Percentiles rank a stretch among this genome's conserved stretches.
Evolutionary conservation across 208 protist species (phyloP).

Genomic region (Sergeia podlipaevii): DNA sequence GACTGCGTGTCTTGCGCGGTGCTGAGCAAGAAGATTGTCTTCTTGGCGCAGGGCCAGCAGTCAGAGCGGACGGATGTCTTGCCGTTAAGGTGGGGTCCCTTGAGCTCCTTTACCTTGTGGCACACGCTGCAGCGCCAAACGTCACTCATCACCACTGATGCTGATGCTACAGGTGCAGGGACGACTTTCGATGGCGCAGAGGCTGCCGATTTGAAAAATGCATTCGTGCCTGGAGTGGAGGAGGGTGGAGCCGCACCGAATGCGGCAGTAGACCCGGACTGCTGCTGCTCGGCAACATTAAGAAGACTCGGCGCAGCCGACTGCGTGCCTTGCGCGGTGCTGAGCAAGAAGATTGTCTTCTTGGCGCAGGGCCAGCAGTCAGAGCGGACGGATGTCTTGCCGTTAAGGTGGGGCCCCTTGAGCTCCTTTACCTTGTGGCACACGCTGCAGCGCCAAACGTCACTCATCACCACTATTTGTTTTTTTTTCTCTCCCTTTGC

Average conservation of each 20-base stretch:
- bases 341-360: constrained; percentile 25
- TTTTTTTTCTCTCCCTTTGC: too few species aligned
- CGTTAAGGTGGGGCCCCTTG: constrained; percentile 28
- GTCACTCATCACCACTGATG: too few species aligned
- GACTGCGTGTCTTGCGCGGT: neutral
- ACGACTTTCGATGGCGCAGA: too few species aligned
- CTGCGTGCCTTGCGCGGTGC: too few species aligned
- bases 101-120: constrained; percentile 43
- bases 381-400: constrained; percentile 29
- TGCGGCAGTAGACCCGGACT: too few species aligned
- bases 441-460: constrained; percentile 19
- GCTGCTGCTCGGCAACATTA: too few species aligned
- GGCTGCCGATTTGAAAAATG: too few species aligned
- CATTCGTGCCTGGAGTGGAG: too few species aligned
- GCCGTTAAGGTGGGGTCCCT: constrained; percentile 34
- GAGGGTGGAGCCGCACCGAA: too few species aligned
- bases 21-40: constrained; percentile 26
- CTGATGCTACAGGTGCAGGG: too few species aligned
- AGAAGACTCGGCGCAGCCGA: too few species aligned
- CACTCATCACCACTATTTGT: neutral
- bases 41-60: constrained; percentile 55
- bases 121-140: constrained; percentile 39
- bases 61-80: constrained; percentile 47
- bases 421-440: constrained; percentile 34
- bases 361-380: constrained; percentile 43